phyloP scores from a whole-genome alignment of 1,284 basidiomycete species.

The Leccinum variabile region DNA sequence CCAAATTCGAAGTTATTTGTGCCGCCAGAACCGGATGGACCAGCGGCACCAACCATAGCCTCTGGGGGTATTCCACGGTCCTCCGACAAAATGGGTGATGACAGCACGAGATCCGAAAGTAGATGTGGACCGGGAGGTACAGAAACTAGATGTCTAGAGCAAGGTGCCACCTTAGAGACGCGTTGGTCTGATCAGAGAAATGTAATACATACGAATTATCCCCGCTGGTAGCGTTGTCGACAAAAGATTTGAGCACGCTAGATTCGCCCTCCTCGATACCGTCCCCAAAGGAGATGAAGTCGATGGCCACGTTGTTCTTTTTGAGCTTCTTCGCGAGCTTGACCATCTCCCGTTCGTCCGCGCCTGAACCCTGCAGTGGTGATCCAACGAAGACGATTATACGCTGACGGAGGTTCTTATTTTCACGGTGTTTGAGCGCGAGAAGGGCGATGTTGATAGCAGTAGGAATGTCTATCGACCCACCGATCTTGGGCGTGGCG shows the following conservation, averaged over 20 bases:
- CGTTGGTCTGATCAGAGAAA: constrained; percentile 1
- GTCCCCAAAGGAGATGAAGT: constrained; percentile 83
- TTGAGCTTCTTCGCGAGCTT: constrained; percentile 95
- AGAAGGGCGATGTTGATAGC: constrained; percentile 93
- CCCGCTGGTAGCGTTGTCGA: constrained; percentile 73
- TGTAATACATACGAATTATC: constrained; percentile 76
- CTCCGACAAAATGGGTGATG: constrained; percentile 80
- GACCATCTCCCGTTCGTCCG: constrained; percentile 76
- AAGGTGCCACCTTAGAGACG: constrained; percentile 7
- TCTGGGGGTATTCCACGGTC: constrained; percentile 76
- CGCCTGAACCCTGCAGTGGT: constrained; percentile 68
- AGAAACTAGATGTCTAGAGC: constrained; percentile 75
- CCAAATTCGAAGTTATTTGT: constrained; percentile 81
- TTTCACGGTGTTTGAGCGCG: constrained; percentile 96
- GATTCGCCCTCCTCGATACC: constrained; percentile 67
- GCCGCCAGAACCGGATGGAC: constrained; percentile 47
- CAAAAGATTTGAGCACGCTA: constrained; percentile 69
- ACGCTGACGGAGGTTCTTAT: constrained; percentile 96
- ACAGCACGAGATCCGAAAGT: constrained; percentile 81
- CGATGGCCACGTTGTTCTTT: constrained; percentile 98
- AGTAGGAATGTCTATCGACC: constrained; percentile 82
- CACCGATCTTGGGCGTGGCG: constrained; percentile 70
- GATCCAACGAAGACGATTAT: constrained; percentile 94
- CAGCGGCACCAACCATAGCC: constrained; percentile 49
- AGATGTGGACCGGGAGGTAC: constrained; percentile 78